phyloP scores from a whole-genome alignment of 169 alveolate genomes.

The Babesia bovis region DNA sequence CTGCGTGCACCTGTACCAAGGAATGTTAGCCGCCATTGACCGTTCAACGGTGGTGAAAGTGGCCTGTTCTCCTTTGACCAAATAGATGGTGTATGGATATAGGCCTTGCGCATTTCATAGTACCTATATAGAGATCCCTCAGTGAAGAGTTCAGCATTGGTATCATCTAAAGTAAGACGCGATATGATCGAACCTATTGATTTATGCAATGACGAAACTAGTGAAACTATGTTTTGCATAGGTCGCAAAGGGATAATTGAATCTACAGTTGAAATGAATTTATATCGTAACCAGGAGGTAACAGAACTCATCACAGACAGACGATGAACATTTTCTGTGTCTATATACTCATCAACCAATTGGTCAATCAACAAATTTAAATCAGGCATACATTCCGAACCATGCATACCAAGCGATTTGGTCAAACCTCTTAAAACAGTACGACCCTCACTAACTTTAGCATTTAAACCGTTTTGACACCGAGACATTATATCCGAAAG shows the following conservation, averaged over 20 bases:
- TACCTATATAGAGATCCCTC: constrained; percentile 9
- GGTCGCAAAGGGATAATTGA: constrained; percentile 8
- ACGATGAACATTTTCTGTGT: constrained; percentile 1
- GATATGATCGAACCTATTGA: neutral
- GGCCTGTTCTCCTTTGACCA: constrained; percentile 16
- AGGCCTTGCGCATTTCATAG: constrained; percentile 27
- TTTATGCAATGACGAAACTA: neutral
- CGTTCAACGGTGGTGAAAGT: neutral
- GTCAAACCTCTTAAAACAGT: constrained; percentile 7
- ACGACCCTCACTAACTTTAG: neutral
- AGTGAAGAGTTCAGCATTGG: neutral
- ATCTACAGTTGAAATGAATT: neutral
- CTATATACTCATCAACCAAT: constrained; percentile 5
- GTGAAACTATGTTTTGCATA: neutral
- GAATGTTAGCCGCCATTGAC: constrained; percentile 70
- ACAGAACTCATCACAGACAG: constrained; percentile 3
- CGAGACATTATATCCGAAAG: neutral
- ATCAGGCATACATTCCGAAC: neutral
- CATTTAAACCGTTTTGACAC: neutral
- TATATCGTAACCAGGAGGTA: neutral
- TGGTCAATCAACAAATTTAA: constrained; percentile 12
- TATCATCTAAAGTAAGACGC: neutral
- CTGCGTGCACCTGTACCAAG: constrained; percentile 78
- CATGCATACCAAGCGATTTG: constrained; percentile 27
- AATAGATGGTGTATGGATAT: constrained; percentile 1